A percentile compares a stretch with the other conserved stretches of the same genome.
Evolutionary conservation across 106 monocot genomes (phyloP).

Genomic region (Dioscorea dumetorum): DNA sequence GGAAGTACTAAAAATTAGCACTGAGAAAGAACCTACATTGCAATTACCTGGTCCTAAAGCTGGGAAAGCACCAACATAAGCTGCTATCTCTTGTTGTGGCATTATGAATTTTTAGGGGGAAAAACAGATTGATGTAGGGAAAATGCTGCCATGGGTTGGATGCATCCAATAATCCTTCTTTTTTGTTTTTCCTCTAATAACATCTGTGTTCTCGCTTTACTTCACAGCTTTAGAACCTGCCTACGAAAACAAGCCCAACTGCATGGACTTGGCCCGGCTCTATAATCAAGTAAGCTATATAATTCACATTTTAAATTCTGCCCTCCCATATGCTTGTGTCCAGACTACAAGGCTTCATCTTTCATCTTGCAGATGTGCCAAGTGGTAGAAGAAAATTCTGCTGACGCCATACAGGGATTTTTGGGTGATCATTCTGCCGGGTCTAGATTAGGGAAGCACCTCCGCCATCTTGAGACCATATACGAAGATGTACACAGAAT

Average conservation of each 20-base stretch:
- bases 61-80: too few relatives aligned
- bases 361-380: conserved; percentile 45
- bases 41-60: too few relatives aligned
- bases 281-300: conserved; percentile 53
- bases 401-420: conserved; percentile 30
- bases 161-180: too few relatives aligned
- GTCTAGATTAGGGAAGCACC: conserved; percentile 30
- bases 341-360: not conserved
- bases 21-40: too few relatives aligned
- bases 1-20: too few relatives aligned
- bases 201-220: not conserved
- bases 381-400: conserved; percentile 32
- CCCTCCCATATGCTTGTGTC: not conserved
- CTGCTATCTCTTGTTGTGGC: too few relatives aligned
- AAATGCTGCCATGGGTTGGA: too few relatives aligned
- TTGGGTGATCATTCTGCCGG: conserved; percentile 31
- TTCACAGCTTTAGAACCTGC: conserved; percentile 30
- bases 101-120: too few relatives aligned
- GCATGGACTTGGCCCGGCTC: conserved; percentile 27
- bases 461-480: conserved; percentile 38
- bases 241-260: conserved; percentile 20
- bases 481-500: conserved; percentile 31
- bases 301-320: not conserved
- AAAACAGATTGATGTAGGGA: too few relatives aligned
- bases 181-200: not conserved